phyloP scores from a whole-genome alignment of 306 rosid genomes.

The Quercus robur region DNA sequence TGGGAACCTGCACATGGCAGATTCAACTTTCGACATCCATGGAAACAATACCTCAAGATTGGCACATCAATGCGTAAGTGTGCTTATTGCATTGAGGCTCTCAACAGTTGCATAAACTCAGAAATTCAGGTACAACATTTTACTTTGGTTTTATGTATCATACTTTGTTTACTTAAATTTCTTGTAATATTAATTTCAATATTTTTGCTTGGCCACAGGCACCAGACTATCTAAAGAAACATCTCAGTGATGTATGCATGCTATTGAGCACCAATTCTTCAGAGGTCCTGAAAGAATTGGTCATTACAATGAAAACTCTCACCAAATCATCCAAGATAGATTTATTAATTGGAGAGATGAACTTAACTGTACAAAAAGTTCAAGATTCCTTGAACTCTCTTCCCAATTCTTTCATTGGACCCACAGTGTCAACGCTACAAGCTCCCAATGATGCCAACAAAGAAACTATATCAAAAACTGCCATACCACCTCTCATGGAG shows the following conservation, averaged over 20 bases:
- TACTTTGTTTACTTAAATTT: not conserved
- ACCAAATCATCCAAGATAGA: conserved; percentile 35
- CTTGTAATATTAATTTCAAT: not conserved
- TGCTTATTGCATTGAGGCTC: conserved; percentile 53
- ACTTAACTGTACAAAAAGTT: conserved; percentile 33
- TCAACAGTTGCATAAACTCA: conserved; percentile 35
- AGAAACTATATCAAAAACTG: not conserved
- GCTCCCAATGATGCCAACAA: conserved; percentile 4
- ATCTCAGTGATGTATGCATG: conserved; percentile 17
- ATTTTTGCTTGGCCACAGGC: conserved; percentile 17
- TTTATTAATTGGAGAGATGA: conserved; percentile 32
- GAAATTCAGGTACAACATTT: conserved; percentile 19
- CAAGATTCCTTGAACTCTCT: conserved; percentile 33
- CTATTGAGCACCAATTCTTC: conserved; percentile 31
- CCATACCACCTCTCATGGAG: conserved; percentile 29
- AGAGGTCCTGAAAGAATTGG: conserved; percentile 37
- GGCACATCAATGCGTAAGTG: conserved; percentile 39
- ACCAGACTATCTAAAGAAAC: conserved; percentile 34
- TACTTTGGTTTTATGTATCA: not conserved
- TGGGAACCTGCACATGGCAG: conserved; percentile 55
- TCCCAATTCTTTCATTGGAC: conserved; percentile 21
- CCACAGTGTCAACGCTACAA: not conserved
- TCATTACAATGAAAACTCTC: conserved; percentile 25
- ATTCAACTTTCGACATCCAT: conserved; percentile 47
- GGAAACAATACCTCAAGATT: conserved; percentile 42